phyloP scores from a whole-genome alignment of 768 basidiomycete genomes.

The Holtermannia corniformis region DNA sequence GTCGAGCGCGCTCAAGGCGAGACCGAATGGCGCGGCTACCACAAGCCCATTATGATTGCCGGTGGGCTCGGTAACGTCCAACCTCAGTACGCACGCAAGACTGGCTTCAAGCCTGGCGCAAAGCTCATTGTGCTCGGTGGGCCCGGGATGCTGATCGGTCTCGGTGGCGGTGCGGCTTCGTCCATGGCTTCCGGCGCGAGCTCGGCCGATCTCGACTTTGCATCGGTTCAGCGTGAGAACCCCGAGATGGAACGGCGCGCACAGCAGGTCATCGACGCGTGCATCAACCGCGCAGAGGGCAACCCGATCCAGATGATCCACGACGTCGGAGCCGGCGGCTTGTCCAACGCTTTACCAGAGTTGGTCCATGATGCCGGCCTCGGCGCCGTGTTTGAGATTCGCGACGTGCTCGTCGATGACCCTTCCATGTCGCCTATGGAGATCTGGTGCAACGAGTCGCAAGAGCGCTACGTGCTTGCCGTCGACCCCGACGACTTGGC shows the following conservation, averaged over 20 bases:
- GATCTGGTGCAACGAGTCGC: constrained; percentile 99
- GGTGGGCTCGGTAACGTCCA: constrained; percentile 93
- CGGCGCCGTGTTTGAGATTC: constrained; percentile 85
- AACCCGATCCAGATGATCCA: constrained; percentile 94
- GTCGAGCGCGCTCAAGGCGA: constrained; percentile 52
- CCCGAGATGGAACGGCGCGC: constrained; percentile 96
- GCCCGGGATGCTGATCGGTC: constrained; percentile 88
- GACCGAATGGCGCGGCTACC: constrained; percentile 62
- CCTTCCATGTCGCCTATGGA: constrained; percentile 97
- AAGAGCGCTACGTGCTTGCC: constrained; percentile 94
- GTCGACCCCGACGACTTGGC: constrained; percentile 55
- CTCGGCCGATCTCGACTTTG: constrained; percentile 90
- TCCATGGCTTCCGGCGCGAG: constrained; percentile 85
- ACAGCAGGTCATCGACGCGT: constrained; percentile 94
- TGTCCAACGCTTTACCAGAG: constrained; percentile 94
- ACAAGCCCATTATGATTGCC: constrained; percentile 99
- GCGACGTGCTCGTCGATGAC: constrained; percentile 86
- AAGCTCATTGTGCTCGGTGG: constrained; percentile 90
- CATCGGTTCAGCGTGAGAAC: constrained; percentile 94
- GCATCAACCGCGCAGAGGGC: constrained; percentile 52
- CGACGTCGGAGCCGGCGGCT: constrained; percentile 93
- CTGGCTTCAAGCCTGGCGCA: constrained; percentile 64
- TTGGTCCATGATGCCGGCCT: constrained; percentile 91
- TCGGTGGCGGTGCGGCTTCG: constrained; percentile 93
- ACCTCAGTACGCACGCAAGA: constrained; percentile 69